Evolutionary conservation across 164 flowering plant species (phyloP).

Genomic region (Santalum album): DNA sequence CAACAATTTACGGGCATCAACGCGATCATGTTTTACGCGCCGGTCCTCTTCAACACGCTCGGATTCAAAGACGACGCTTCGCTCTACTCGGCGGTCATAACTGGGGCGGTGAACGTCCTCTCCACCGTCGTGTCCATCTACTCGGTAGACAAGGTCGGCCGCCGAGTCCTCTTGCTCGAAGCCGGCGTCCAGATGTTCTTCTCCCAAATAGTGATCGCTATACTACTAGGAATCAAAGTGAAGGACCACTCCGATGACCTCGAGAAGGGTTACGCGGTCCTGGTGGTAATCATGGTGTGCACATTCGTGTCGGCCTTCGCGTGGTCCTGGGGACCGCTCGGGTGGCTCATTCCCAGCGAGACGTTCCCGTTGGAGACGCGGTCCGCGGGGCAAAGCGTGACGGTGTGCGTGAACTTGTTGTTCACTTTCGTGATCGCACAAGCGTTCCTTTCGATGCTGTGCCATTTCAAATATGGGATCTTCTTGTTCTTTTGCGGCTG

Average conservation of each 20-base stretch:
- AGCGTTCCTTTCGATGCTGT: neutral
- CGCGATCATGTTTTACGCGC: conserved; percentile 15
- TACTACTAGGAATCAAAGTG: too few relatives aligned
- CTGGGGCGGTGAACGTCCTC: conserved; percentile 2
- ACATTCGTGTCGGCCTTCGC: neutral
- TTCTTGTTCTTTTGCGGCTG: neutral
- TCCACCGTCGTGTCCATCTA: conserved; percentile 6
- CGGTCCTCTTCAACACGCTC: conserved; percentile 7
- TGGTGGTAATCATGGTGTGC: neutral
- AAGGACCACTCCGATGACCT: too few relatives aligned
- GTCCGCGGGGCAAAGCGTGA: neutral
- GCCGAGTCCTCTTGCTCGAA: conserved; percentile 1
- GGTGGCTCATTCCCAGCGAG: neutral
- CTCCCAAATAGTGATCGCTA: neutral
- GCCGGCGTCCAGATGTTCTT: conserved; percentile 10
- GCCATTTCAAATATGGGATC: neutral
- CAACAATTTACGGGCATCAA: conserved; percentile 14
- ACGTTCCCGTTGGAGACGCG: neutral
- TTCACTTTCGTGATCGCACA: neutral
- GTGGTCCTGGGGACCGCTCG: neutral
- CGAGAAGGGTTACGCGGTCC: neutral
- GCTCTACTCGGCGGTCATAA: conserved; percentile 6
- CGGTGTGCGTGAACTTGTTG: neutral
- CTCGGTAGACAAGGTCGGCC: conserved; percentile 6
- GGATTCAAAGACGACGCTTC: conserved; percentile 11